Conservation (phyloP, 2,329 filamentous ascomycete species). For the Trichophyton rubrum region DNA sequence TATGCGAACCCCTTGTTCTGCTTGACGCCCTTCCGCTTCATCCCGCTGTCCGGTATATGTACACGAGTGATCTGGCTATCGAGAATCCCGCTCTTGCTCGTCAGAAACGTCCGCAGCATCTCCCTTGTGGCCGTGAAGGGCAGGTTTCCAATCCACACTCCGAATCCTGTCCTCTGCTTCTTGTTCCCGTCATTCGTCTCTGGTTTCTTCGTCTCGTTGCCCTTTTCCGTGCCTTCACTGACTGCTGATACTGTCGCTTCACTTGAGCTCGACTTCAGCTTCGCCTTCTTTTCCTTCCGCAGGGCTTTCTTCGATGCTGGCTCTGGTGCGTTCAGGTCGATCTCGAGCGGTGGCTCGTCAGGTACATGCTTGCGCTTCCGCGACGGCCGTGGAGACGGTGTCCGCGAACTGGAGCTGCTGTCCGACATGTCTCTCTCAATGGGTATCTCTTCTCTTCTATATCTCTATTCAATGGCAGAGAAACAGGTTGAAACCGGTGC, state of each 20-base stretch:
- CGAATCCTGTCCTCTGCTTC: conserved; percentile 58
- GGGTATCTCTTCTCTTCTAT: not conserved
- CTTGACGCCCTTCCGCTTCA: conserved; percentile 38
- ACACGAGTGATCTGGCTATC: conserved; percentile 68
- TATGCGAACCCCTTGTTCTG: conserved; percentile 94
- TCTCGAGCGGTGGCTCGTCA: conserved; percentile 50
- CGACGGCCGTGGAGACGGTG: conserved; percentile 4
- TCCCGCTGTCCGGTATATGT: conserved; percentile 55
- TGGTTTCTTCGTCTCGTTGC: conserved; percentile 11
- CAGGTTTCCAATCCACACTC: conserved; percentile 93
- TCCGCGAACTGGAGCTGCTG: not conserved
- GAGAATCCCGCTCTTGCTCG: conserved; percentile 53
- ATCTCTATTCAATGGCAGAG: not conserved
- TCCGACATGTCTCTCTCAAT: conserved; percentile 3
- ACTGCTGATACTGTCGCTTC: conserved; percentile 28
- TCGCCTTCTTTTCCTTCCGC: conserved; percentile 69
- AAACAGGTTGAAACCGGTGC: not conserved
- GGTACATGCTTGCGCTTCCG: conserved; percentile 56
- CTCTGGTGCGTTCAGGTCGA: conserved; percentile 79
- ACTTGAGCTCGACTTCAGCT: conserved; percentile 14
- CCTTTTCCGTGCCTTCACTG: conserved; percentile 16
- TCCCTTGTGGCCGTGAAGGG: conserved; percentile 66
- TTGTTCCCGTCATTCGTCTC: not conserved
- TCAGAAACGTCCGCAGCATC: conserved; percentile 69
- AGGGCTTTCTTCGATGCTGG: conserved; percentile 90